phyloP scores from a whole-genome alignment of 2,329 filamentous ascomycete genomes.

The Beauveria caledonica region DNA sequence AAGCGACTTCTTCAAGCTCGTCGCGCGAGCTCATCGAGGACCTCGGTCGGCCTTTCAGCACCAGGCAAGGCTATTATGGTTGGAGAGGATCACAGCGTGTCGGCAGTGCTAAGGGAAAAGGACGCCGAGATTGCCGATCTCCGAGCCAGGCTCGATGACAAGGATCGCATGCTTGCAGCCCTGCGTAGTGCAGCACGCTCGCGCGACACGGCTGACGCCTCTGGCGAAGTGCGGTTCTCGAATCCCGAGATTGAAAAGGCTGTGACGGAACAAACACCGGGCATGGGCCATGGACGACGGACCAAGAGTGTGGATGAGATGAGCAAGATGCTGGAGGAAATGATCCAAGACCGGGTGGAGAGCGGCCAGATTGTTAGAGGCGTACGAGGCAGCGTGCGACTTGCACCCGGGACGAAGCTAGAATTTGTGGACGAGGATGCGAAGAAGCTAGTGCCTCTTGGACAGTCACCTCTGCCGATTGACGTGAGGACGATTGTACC shows the following conservation, averaged over 20 bases:
- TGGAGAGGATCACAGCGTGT: conserved; percentile 71
- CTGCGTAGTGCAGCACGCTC: conserved; percentile 79
- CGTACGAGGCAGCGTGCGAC: conserved; percentile 56
- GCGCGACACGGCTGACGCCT: conserved; percentile 66
- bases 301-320: conserved; percentile 79
- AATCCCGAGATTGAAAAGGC: conserved; percentile 17
- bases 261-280: conserved; percentile 18
- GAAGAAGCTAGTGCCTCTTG: conserved; percentile 31
- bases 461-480: conserved; percentile 27
- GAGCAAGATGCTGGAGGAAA: conserved; percentile 88
- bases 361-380: conserved; percentile 63
- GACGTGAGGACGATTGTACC: conserved; percentile 7
- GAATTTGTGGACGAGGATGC: conserved; percentile 27
- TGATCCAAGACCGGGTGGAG: conserved; percentile 86
- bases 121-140: conserved; percentile 89
- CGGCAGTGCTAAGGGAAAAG: conserved; percentile 71
- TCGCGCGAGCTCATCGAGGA: conserved; percentile 78
- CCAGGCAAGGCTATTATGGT: conserved; percentile 57
- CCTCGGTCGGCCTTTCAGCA: conserved; percentile 63
- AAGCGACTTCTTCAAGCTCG: conserved; percentile 86
- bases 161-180: conserved; percentile 86
- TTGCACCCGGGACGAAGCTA: conserved; percentile 40
- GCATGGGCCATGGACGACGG: conserved; percentile 37
- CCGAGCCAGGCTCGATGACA: conserved; percentile 83
- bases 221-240: conserved; percentile 24